Evolutionary conservation across 495 filamentous ascomycete genomes (phyloP), one percentile per base, ranked within the genome.

Genomic region (Xylaria longipes): DNA sequence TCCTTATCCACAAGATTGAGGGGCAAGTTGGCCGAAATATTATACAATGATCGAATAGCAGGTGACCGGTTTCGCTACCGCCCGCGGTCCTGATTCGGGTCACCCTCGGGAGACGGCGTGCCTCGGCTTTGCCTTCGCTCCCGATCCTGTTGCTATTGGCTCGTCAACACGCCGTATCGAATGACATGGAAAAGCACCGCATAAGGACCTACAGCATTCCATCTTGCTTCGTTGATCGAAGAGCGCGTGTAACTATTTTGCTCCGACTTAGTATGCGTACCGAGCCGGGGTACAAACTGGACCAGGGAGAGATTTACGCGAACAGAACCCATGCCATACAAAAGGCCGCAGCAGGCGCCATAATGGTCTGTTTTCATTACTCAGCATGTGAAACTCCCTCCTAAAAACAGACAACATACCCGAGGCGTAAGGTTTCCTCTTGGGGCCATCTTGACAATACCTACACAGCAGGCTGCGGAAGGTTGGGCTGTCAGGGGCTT

Each of bases 291-390:
- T 20, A 15, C n/a, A 43, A 39, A 7, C 8, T 3, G 29, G 9
- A 33, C n/a, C 22, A 5, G 1, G 22, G 33, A 5, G 37, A 9
- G 12, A 60, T 60, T 48, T 66, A 71, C 69, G 62, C 69, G 50
- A 71, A 71, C 33, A 71, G 35, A 22, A 71, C 62, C 48, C 69
- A 71, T 56, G 69, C 69, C 69, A 71, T 71, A 7, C 61, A 65
- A 25, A 71, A 71, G 0, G 69, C 69, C 3, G 69, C 69, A 0
- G 69, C 69, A 0, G 69, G 69, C 6, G 69, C 69, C 69, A 71
- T 60, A 6, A 71, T 71, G 5, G 69, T 71, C 69, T 71, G 3
- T 62, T 60, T 35, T n/a, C 27, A 17, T 2, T 9, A 14, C 14
- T 65, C 39, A 57, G 69, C 27, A 39, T 54, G 20, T 22, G 35